A percentile compares a stretch with the other conserved stretches of the same genome.
phyloP scores from a whole-genome alignment of 192 early-diverging fungal genomes.

The Coemansia interrupta region DNA sequence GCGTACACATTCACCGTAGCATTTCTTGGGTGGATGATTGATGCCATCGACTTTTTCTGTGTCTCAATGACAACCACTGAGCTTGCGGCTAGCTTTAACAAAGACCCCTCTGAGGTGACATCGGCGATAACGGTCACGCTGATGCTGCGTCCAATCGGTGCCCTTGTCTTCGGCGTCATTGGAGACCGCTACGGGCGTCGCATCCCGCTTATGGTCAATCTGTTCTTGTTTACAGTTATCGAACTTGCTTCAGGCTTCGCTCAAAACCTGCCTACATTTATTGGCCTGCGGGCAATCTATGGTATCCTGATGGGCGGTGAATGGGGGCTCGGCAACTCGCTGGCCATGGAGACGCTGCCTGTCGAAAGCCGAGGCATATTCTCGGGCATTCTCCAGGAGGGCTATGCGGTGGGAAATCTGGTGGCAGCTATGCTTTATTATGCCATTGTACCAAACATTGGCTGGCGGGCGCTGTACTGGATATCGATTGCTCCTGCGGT shows the following conservation, averaged over 20 bases:
- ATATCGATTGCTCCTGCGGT: conserved; percentile 59
- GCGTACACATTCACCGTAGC: conserved; percentile 49
- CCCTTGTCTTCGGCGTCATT: conserved; percentile 65
- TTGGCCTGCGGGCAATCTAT: conserved; percentile 56
- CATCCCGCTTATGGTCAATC: conserved; percentile 65
- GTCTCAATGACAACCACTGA: conserved; percentile 57
- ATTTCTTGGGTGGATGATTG: conserved; percentile 71
- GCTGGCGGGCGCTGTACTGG: conserved; percentile 73
- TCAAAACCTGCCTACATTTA: conserved; percentile 58
- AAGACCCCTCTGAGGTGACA: conserved; percentile 56
- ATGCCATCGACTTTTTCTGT: conserved; percentile 70
- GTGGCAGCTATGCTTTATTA: conserved; percentile 63
- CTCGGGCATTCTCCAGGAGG: conserved; percentile 72
- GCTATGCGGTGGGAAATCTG: conserved; percentile 66
- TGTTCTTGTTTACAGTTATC: conserved; percentile 59
- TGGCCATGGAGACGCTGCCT: conserved; percentile 71
- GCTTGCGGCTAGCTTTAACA: conserved; percentile 57
- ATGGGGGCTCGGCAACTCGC: conserved; percentile 69
- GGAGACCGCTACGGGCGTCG: conserved; percentile 67
- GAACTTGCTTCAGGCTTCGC: conserved; percentile 67
- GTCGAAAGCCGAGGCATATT: conserved; percentile 67
- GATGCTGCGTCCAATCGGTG: conserved; percentile 69
- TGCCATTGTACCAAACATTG: conserved; percentile 50
- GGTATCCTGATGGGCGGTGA: conserved; percentile 70
- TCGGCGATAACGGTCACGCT: conserved; percentile 66